Percentiles rank a stretch among this genome's conserved stretches.
Conservation (phyloP, 805 yeast genomes). For the Komagataella populi region DNA sequence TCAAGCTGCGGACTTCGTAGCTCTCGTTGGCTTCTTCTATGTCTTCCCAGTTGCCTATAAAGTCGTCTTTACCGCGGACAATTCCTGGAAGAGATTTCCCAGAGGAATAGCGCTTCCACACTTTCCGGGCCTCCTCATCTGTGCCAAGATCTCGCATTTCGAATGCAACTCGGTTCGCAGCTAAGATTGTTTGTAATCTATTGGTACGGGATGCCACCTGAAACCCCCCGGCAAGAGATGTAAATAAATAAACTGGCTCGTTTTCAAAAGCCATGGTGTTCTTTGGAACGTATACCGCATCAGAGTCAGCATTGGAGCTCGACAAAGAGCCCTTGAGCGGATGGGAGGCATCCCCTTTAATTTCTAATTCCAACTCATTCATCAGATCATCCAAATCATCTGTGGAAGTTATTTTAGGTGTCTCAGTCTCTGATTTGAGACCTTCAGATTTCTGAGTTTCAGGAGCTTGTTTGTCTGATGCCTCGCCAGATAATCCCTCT, state of each 20-base stretch:
- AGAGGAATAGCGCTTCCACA: constrained; percentile 64
- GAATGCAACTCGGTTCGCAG: constrained; percentile 59
- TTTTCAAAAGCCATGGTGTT: constrained; percentile 20
- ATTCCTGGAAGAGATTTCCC: constrained; percentile 78
- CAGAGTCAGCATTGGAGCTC: constrained; percentile 3
- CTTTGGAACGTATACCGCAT: constrained; percentile 20
- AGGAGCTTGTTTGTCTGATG: constrained; percentile 2
- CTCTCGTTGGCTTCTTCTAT: constrained; percentile 81
- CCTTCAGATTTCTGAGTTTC: not conserved
- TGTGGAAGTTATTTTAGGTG: not conserved
- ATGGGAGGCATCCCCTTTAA: not conserved
- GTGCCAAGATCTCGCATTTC: constrained; percentile 73
- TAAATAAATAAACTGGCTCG: constrained; percentile 63
- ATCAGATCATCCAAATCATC: not conserved
- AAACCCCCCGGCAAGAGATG: constrained; percentile 82
- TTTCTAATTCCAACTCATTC: not conserved
- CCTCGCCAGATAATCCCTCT: constrained; percentile 4
- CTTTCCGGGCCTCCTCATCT: constrained; percentile 70
- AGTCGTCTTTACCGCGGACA: constrained; percentile 69
- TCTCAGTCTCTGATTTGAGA: not conserved
- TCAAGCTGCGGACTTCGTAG: constrained; percentile 45
- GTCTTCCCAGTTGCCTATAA: constrained; percentile 77
- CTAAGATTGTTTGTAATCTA: constrained; percentile 57
- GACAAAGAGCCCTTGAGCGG: not conserved
- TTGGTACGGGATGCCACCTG: constrained; percentile 69